Percentiles rank a stretch among this genome's conserved stretches.
Evolutionary conservation across 768 basidiomycete species (phyloP).

Genomic region (Podaxis sp.): DNA sequence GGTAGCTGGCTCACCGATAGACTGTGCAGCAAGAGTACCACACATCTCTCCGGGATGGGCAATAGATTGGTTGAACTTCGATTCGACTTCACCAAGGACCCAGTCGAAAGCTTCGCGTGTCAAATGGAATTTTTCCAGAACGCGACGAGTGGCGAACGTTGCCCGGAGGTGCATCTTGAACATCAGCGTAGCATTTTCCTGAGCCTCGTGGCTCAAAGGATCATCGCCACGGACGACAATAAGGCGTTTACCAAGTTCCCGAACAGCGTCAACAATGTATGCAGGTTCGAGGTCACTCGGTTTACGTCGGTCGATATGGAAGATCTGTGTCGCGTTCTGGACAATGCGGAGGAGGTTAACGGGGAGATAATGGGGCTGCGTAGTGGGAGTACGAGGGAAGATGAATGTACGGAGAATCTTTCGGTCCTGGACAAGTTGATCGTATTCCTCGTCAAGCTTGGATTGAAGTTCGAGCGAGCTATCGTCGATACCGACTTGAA

Average conservation of each 20-base stretch:
- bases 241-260: slow-evolving; percentile 69
- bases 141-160: slow-evolving; percentile 80
- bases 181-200: slow-evolving; percentile 83
- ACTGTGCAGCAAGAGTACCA: slow-evolving; percentile 95
- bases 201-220: slow-evolving; percentile 66
- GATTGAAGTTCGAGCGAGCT: slow-evolving; percentile 78
- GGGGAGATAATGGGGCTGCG: slow-evolving; percentile 79
- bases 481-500: slow-evolving; percentile 88
- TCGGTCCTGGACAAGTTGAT: slow-evolving; percentile 73
- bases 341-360: slow-evolving; percentile 95
- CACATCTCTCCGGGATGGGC: slow-evolving; percentile 99
- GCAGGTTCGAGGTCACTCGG: slow-evolving; percentile 88
- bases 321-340: slow-evolving; percentile 93
- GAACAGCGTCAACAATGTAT: slow-evolving; percentile 79
- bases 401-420: slow-evolving; percentile 73
- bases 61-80: slow-evolving; percentile 91
- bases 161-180: slow-evolving; percentile 94
- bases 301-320: slow-evolving; percentile 93
- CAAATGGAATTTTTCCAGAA: slow-evolving; percentile 84
- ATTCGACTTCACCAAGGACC: slow-evolving; percentile 94
- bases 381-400: slow-evolving; percentile 73
- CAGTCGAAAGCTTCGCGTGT: slow-evolving; percentile 95
- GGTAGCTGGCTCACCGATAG: slow-evolving; percentile 98
- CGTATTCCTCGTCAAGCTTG: slow-evolving; percentile 68
- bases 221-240: slow-evolving; percentile 89